Conservation (phyloP, 305 asterid genomes). For the Fraxinus baroniana region DNA sequence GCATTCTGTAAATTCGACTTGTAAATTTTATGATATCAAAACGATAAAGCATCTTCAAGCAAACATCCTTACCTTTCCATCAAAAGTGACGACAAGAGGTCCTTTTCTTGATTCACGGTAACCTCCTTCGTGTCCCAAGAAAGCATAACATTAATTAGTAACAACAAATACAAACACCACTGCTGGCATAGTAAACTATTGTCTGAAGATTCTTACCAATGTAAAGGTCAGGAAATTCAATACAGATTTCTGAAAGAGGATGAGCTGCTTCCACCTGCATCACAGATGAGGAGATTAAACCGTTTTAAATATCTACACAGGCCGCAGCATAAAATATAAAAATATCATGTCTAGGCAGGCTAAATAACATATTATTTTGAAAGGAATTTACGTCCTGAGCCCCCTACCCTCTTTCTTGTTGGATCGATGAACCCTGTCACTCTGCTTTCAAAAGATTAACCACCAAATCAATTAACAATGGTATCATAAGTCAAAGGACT, state of each 20-base stretch:
- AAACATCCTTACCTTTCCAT: constrained; percentile 56
- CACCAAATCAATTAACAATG: not conserved
- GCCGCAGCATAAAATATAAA: not conserved
- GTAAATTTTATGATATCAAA: constrained; percentile 5
- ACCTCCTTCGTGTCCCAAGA: constrained; percentile 42
- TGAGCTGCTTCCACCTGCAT: constrained; percentile 76
- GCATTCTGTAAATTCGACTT: not conserved
- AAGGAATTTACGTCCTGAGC: not conserved
- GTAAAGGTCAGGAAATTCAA: constrained; percentile 66
- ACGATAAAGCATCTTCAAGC: not conserved
- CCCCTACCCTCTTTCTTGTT: not conserved
- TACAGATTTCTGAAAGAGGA: constrained; percentile 59
- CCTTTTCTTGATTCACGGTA: constrained; percentile 71
- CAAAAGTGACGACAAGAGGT: constrained; percentile 52
- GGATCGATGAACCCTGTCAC: not conserved
- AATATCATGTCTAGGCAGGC: not conserved
- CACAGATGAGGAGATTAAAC: not conserved
- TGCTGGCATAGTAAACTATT: not conserved
- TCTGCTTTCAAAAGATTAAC: not conserved
- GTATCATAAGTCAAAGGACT: not conserved
- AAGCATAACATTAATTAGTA: constrained; percentile 1
- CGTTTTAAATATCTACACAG: not conserved
- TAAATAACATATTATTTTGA: not conserved
- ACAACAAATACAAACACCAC: not conserved
- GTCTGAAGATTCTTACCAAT: constrained; percentile 46